Evolutionary conservation across 2,329 filamentous ascomycete genomes (phyloP), one percentile per base, ranked within the genome.

Genomic region (Parascedosporium putredinis): DNA sequence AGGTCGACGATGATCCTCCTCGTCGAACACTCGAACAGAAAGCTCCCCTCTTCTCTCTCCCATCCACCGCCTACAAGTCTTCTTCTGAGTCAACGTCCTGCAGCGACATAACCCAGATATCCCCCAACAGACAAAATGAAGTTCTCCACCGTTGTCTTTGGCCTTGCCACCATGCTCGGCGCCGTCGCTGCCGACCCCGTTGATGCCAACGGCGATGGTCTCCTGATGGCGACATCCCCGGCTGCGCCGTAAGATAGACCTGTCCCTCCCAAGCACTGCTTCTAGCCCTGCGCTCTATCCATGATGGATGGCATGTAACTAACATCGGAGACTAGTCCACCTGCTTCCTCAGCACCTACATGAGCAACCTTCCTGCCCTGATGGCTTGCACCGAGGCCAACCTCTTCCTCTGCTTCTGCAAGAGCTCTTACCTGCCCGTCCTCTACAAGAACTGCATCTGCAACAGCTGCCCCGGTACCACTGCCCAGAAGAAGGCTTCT

Each of bases 351-450:
- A 18, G n/a, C 24, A 29, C 22, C 10, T 45, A 45, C 23, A 5
- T 31, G 2, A 45, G 14, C 43, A 45, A 45, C 27, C 22, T 45
- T n/a, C 27, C 43, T 18, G 23, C 23, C n/a, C 7, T 45, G n/a
- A 16, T 45, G 24, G 23, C 43, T 31, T 45, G 43, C 43, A n/a
- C n/a, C 14, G 43, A 45, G 43, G 43, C 43, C 8, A 45, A 45
- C 18, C 6, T 45, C 20, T 45, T 45, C 43, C 43, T 45, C 14
- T 45, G 43, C 43, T 29, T 45, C 43, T 45, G 43, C 43, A 45
- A 45, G 14, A 45, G 42, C 18, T 16, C 22, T 3, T 25, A 10
- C 25, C 16, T 45, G 4, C 42, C 42, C 18, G 2, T 45, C 5
- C 22, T 25, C n/a, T 45, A 29, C 43, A 27, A 31, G 24, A 10